phyloP scores from a whole-genome alignment of 2,329 filamentous ascomycete species.

The Pseudogymnoascus sp. region DNA sequence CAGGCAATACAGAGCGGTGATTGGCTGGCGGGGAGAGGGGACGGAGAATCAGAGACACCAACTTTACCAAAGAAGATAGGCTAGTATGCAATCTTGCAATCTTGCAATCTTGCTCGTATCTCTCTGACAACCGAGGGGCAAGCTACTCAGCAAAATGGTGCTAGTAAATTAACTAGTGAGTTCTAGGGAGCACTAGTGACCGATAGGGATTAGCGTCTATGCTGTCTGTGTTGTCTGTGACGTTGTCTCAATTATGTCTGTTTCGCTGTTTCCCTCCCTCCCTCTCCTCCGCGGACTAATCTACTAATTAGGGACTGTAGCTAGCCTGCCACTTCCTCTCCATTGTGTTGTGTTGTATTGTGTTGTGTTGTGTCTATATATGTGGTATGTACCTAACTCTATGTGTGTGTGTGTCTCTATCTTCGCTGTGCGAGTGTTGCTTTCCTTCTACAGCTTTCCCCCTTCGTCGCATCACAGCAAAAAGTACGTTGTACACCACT shows the following conservation, averaged over 20 bases:
- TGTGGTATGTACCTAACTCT: too few relatives aligned
- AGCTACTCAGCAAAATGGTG: not conserved
- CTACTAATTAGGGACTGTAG: too few relatives aligned
- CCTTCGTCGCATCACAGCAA: too few relatives aligned
- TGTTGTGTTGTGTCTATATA: too few relatives aligned
- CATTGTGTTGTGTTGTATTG: too few relatives aligned
- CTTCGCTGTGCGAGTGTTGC: too few relatives aligned
- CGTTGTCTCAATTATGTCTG: conserved; percentile 6
- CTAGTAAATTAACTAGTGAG: not conserved
- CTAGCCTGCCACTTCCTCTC: too few relatives aligned
- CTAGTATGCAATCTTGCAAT: not conserved
- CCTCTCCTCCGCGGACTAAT: too few relatives aligned
- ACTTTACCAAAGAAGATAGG: too few relatives aligned
- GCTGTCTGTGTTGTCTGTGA: not conserved
- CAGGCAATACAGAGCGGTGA: not conserved
- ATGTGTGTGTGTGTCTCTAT: too few relatives aligned
- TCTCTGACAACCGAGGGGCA: conserved; percentile 1
- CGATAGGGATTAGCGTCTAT: not conserved
- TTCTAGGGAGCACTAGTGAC: not conserved
- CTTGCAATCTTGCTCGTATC: not conserved
- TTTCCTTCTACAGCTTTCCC: not conserved
- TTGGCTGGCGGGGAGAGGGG: not conserved
- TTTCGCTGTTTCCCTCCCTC: too few relatives aligned
- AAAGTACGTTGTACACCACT: too few relatives aligned
- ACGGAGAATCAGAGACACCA: not conserved